Base-by-base conservation (phyloP, 805 yeast species). In the Clavispora asparagi region DNA sequence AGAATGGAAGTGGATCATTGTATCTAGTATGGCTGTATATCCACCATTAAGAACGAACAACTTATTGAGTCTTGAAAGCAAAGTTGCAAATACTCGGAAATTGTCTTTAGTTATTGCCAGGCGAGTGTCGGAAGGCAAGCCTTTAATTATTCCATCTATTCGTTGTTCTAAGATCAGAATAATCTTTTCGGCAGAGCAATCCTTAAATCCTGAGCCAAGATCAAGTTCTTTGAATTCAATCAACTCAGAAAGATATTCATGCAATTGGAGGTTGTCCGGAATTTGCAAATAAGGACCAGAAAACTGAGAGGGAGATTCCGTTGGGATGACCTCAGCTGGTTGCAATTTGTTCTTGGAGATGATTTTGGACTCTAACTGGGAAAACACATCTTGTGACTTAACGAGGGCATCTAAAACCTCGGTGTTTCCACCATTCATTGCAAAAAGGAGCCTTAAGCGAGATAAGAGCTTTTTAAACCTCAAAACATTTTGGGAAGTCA, bases 1-100 rank as follows among this genome's bases (percentile, higher is more conserved):
- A 1, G 62, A 57, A 44, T 77, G 78, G 49, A 77, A 78, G 42
- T 77, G 74, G 17, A 79, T 56, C 37, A 83, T 57, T 1, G 83
- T 67, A 55, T 83, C 89, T 55, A 83, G 71, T 11, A 79, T 71
- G 43, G 76, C 77, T 2, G 83, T 68, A 53, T 80, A 76, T 1
- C 83, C 84, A 14, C 85, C 83, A 54, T 83, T 83, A 48, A 46
- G 33, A 7, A 45, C 49, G 11, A 53, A 39, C 16, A 53, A 39
- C 37, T 40, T 47, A 36, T 43, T 31, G 6, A 53, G 42, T 12
- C 39, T 51, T 2, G 50, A 43, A 10, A 41, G 40, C 23, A 53
- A 38, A 17, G 37, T 35, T 10, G 31, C 39, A 32, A 43, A 53
- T 5, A 40, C 31, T 2, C 38, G 40, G 14, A 49, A 36, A 19